Evolutionary conservation across 257 asterid species (phyloP).

Genomic region (Plantago elongata): DNA sequence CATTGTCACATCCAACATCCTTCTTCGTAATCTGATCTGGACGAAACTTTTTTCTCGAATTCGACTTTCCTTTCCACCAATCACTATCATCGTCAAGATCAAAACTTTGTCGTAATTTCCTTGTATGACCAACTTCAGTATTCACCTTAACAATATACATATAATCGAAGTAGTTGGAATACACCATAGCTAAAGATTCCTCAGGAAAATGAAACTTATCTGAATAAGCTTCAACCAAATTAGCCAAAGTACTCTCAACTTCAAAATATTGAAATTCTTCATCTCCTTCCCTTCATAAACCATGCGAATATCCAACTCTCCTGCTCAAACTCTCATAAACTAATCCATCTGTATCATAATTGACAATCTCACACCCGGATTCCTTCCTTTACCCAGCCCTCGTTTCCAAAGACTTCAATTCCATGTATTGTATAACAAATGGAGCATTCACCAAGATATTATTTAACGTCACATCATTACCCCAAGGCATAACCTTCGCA

Average conservation of each 20-base stretch:
- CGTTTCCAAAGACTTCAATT: slow-evolving; percentile 54
- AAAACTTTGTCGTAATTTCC: slow-evolving; percentile 22
- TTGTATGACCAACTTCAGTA: slow-evolving; percentile 23
- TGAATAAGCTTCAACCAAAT: slow-evolving; percentile 19
- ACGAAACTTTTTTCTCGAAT: slow-evolving; percentile 64
- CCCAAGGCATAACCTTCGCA: slow-evolving; percentile 81
- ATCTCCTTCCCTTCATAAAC: slow-evolving; percentile 15
- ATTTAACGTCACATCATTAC: slow-evolving; percentile 61
- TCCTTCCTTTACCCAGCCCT: slow-evolving; percentile 19
- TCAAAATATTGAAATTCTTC: slow-evolving; percentile 42
- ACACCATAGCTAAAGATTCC: slow-evolving; percentile 52
- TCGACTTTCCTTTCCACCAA: slow-evolving; percentile 91
- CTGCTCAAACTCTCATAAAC: slow-evolving; percentile 46
- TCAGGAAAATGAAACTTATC: slow-evolving; percentile 48
- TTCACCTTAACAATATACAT: slow-evolving; percentile 29
- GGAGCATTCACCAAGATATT: slow-evolving; percentile 65
- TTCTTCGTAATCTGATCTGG: slow-evolving; percentile 58
- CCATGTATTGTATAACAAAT: slow-evolving; percentile 74
- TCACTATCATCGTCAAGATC: slow-evolving; percentile 38
- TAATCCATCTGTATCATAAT: slow-evolving; percentile 44
- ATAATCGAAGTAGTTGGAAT: slow-evolving; percentile 48
- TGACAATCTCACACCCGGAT: slow-evolving; percentile 20
- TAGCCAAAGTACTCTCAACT: slow-evolving; percentile 13
- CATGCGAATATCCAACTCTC: slow-evolving; percentile 20
- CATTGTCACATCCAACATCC: slow-evolving; percentile 61